Percentiles rank a stretch among this genome's conserved stretches.
These are phyloP conservation scores for Oryza brachyantha DNA, from an alignment of 176 grass and related monocot species.

Conservation along the genomic window DNA sequence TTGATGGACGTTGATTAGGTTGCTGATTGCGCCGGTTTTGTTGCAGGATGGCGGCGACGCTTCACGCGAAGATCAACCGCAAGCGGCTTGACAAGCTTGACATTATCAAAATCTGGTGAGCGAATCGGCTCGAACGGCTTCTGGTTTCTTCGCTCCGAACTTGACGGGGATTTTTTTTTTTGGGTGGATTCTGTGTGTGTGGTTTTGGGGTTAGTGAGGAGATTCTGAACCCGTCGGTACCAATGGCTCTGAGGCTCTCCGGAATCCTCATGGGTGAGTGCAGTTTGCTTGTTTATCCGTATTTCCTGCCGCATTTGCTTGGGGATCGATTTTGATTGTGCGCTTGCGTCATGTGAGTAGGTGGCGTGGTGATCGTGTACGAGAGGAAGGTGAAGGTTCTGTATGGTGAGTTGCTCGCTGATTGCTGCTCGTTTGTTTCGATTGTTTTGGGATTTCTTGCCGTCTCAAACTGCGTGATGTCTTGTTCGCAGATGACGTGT, in stretches of 20 bases:
- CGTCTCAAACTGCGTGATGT: not conserved
- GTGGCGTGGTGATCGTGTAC: slow-evolving; percentile 94
- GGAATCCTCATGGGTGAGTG: slow-evolving; percentile 94
- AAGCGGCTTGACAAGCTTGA: slow-evolving; percentile 82
- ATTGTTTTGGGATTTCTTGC: not conserved
- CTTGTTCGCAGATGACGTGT: slow-evolving; percentile 57
- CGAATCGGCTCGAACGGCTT: not conserved
- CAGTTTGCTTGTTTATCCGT: not conserved
- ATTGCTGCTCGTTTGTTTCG: not conserved
- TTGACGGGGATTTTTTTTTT: not conserved
- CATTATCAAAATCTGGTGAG: slow-evolving; percentile 93
- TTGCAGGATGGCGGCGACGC: slow-evolving; percentile 88
- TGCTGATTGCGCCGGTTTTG: not conserved
- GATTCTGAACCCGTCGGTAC: slow-evolving; percentile 87
- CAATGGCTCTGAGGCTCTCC: slow-evolving; percentile 90
- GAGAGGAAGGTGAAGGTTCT: slow-evolving; percentile 90
- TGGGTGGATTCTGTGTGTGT: not conserved
- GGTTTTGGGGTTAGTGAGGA: slow-evolving; percentile 56
- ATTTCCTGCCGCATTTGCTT: slow-evolving; percentile 6
- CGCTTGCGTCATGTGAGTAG: slow-evolving; percentile 23
- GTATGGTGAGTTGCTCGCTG: slow-evolving; percentile 46
- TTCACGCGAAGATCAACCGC: slow-evolving; percentile 80
- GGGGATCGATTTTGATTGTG: not conserved
- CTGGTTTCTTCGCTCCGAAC: not conserved
- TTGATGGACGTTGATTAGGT: not conserved